phyloP scores from a whole-genome alignment of 768 basidiomycete genomes.

The Strobilomyces echinocephalus region DNA sequence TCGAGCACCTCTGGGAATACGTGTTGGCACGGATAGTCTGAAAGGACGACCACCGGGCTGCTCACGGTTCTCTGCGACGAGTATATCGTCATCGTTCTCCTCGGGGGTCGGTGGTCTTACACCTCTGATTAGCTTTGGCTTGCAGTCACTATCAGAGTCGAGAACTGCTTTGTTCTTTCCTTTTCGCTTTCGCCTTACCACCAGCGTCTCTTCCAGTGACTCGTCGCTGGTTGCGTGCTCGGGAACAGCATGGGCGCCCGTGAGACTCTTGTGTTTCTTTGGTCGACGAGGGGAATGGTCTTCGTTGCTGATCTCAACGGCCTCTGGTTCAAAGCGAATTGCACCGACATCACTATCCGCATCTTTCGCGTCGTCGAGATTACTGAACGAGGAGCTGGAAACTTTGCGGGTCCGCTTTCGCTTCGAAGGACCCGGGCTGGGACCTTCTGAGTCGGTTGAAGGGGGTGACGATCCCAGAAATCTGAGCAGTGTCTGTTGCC shows the following conservation, averaged over 20 bases:
- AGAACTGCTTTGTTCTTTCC: constrained; percentile 18
- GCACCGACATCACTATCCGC: constrained; percentile 45
- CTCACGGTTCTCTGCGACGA: constrained; percentile 53
- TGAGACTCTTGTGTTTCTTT: constrained; percentile 14
- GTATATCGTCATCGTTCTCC: constrained; percentile 39
- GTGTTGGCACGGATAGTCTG: neutral
- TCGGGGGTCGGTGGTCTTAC: constrained; percentile 39
- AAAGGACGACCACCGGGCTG: neutral
- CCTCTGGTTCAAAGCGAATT: constrained; percentile 46
- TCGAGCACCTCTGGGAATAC: constrained; percentile 52
- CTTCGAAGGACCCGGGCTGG: constrained; percentile 1
- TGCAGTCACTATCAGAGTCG: constrained; percentile 37
- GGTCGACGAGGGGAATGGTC: constrained; percentile 25
- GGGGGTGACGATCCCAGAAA: constrained; percentile 31
- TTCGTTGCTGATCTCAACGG: constrained; percentile 19
- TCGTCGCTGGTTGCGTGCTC: constrained; percentile 18
- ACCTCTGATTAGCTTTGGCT: constrained; percentile 42
- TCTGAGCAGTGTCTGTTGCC: constrained; percentile 42
- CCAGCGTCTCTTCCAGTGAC: constrained; percentile 17
- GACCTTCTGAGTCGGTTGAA: constrained; percentile 2
- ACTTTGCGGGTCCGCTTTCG: constrained; percentile 15
- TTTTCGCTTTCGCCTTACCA: constrained; percentile 18
- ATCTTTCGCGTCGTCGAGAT: constrained; percentile 21
- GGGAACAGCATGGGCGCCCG: constrained; percentile 13
- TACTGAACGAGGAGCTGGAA: constrained; percentile 11